A percentile compares a stretch with the other conserved stretches of the same genome.
Conservation (phyloP, 2,329 filamentous ascomycete genomes). For the Aspergillus sojae region DNA sequence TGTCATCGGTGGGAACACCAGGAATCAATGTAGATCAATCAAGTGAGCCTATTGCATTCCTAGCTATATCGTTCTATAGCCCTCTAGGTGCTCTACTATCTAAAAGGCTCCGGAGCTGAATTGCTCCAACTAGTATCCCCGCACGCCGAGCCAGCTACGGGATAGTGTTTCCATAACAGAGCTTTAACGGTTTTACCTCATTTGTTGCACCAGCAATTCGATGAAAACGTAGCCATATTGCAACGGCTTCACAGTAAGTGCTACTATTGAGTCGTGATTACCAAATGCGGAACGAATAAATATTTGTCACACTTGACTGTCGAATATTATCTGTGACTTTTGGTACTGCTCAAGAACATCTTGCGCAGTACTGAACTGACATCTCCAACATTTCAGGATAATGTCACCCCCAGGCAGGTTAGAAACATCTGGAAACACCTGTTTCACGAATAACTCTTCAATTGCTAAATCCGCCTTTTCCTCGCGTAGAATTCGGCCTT, state of each 20-base stretch:
- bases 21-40: not conserved
- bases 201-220: too few relatives aligned
- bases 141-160: not conserved
- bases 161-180: not conserved
- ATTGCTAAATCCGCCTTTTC: slow-evolving; percentile 11
- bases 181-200: too few relatives aligned
- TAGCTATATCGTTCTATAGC: not conserved
- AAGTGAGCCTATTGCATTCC: not conserved
- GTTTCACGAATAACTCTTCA: slow-evolving; percentile 9
- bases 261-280: too few relatives aligned
- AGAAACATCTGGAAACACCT: slow-evolving; percentile 11
- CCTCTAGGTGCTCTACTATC: not conserved
- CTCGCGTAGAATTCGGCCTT: slow-evolving; percentile 7
- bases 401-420: slow-evolving; percentile 4
- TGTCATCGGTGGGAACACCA: not conserved
- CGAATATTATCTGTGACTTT: too few relatives aligned
- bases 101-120: not conserved
- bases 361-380: slow-evolving; percentile 5
- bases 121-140: not conserved
- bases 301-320: too few relatives aligned
- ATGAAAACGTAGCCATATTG: too few relatives aligned
- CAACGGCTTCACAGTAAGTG: too few relatives aligned
- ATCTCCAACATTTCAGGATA: slow-evolving; percentile 16
- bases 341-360: slow-evolving; percentile 9
- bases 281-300: too few relatives aligned